A percentile compares a stretch with the other conserved stretches of the same genome.
phyloP scores from a whole-genome alignment of 768 basidiomycete genomes.

The Hericium rajendrae region DNA sequence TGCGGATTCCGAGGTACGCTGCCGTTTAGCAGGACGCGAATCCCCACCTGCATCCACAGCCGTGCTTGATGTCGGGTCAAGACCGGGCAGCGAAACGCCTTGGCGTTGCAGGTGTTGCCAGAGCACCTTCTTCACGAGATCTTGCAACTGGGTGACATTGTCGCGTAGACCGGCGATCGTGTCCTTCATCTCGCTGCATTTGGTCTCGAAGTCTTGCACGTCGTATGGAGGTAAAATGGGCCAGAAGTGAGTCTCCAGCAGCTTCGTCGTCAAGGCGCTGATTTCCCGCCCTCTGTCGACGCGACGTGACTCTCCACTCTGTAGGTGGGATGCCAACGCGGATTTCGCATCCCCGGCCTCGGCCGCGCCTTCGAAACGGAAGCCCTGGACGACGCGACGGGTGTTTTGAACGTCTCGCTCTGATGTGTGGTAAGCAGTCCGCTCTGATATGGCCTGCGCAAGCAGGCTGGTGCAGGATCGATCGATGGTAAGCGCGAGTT shows the following conservation, averaged over 20 bases:
- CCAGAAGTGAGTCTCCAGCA: conserved; percentile 31
- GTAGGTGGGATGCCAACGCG: conserved; percentile 11
- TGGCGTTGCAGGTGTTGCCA: not conserved
- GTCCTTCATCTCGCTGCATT: conserved; percentile 19
- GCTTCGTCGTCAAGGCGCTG: conserved; percentile 19
- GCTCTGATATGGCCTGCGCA: conserved; percentile 16
- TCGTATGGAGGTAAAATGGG: conserved; percentile 24
- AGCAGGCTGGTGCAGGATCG: conserved; percentile 23
- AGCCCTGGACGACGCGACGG: conserved; percentile 14
- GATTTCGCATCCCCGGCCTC: too few relatives aligned
- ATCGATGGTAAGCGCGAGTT: not conserved
- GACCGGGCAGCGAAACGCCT: not conserved
- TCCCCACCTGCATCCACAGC: not conserved
- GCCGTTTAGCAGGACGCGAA: conserved; percentile 2
- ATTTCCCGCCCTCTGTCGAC: conserved; percentile 25
- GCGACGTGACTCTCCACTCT: conserved; percentile 15
- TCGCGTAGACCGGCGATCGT: conserved; percentile 23
- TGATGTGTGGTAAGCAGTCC: conserved; percentile 6
- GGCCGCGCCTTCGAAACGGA: conserved; percentile 6
- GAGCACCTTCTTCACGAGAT: conserved; percentile 4
- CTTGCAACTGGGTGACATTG: conserved; percentile 11
- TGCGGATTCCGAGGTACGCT: not conserved
- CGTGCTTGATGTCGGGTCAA: not conserved
- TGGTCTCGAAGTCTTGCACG: conserved; percentile 13
- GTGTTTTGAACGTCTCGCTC: conserved; percentile 13